phyloP scores from a whole-genome alignment of 1,284 basidiomycete genomes.

The Cerioporus squamosus region DNA sequence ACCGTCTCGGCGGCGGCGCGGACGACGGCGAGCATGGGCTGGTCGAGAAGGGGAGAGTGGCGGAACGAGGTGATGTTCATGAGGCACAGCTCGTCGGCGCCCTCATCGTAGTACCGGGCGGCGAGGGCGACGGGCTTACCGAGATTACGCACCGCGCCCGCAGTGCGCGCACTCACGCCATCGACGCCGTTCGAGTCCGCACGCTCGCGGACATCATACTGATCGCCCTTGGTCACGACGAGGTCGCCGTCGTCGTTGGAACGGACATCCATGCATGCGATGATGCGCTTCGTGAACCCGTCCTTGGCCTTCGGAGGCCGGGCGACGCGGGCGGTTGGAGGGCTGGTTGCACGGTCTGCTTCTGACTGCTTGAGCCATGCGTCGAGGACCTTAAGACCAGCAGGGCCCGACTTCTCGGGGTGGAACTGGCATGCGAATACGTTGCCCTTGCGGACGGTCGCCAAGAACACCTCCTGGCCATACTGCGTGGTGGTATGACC shows the following conservation, averaged over 20 bases:
- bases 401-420: conserved; percentile 96
- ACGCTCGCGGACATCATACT: conserved; percentile 94
- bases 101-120: conserved; percentile 83
- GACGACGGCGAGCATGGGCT: conserved; percentile 98
- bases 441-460: conserved; percentile 83
- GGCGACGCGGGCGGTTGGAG: conserved; percentile 37
- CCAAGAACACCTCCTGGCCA: conserved; percentile 92
- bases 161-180: conserved; percentile 42
- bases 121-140: conserved; percentile 97
- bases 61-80: conserved; percentile 99
- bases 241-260: conserved; percentile 97
- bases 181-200: conserved; percentile 29
- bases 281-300: conserved; percentile 90
- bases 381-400: conserved; percentile 83
- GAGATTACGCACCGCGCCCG: conserved; percentile 92
- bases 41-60: conserved; percentile 92
- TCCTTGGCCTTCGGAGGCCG: conserved; percentile 51
- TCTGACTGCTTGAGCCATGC: conserved; percentile 80
- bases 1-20: conserved; percentile 88
- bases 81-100: conserved; percentile 96
- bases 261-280: conserved; percentile 98
- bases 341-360: conserved; percentile 39
- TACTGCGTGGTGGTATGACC: conserved; percentile 91
- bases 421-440: conserved; percentile 98
- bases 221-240: conserved; percentile 99